Evolutionary conservation across 495 filamentous ascomycete species (phyloP), one percentile per base, ranked within the genome.

Genomic region (Penicillium daleae): DNA sequence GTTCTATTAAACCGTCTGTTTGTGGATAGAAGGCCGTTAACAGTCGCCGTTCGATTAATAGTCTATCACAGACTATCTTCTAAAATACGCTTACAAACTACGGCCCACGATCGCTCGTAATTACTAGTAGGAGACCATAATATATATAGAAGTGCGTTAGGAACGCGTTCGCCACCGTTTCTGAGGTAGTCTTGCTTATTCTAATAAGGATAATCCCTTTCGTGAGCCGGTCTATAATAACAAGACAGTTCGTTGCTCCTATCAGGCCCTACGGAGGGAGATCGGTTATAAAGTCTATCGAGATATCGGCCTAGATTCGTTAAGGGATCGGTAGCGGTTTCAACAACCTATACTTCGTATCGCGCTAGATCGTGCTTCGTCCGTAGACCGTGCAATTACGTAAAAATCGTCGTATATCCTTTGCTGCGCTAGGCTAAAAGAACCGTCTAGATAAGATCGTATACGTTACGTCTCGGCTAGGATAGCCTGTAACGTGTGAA

Each of bases 21-120:
- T 49, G 10, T 6, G 19, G 44, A 6, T 49, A 6, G 24, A 49
- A 49, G 13, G 42, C 42, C 3, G 17, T 48, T 3, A 10, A 52
- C 0, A 44, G 37, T 44, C 29, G 29, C 3, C 29, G 32, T 19
- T 54, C 1, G 24, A 54, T 54, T 1, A 9, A 54, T 35, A 54
- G 29, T 2, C 15, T 35, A 19, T 54, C 32, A 19, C 13, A 54
- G 3, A 54, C 32, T 2, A 10, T 54, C 19, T 9, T 6, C 51
- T 22, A 54, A 29, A 54, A 54, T 4, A 5, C 22, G 17, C 55
- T 57, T 6, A 57, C 26, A 17, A 57, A 57, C 24, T 57, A 31
- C 15, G 27, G 12, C 1, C 35, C 40, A 1, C 24, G 24, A 21
- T 57, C 17, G 17, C 37, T 57, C 13, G 17, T 48, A 10, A 57